phyloP scores from a whole-genome alignment of 371 early-diverging fungal species.

The Mucor racemosus region DNA sequence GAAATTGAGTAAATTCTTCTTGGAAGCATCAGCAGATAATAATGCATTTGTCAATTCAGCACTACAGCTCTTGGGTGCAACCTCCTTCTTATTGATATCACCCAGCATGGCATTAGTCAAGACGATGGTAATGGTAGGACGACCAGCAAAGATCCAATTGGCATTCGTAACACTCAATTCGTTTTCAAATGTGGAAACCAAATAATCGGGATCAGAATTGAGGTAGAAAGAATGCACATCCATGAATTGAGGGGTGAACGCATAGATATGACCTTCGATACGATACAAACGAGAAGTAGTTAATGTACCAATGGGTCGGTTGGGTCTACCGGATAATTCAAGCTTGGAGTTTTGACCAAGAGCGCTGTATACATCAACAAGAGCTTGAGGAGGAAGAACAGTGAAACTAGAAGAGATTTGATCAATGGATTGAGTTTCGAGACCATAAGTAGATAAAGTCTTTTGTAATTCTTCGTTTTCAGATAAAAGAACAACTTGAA shows the following conservation, averaged over 20 bases:
- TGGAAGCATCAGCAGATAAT: constrained; percentile 40
- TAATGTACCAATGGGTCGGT: constrained; percentile 71
- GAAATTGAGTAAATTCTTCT: constrained; percentile 80
- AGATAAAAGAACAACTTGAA: constrained; percentile 82
- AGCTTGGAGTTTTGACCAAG: constrained; percentile 82
- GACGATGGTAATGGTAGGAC: constrained; percentile 83
- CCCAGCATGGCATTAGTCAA: constrained; percentile 82
- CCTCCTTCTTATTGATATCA: constrained; percentile 37
- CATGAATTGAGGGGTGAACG: constrained; percentile 90
- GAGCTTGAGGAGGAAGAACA: constrained; percentile 78
- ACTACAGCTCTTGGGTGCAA: constrained; percentile 5
- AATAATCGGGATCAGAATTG: constrained; percentile 81
- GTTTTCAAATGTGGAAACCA: constrained; percentile 78
- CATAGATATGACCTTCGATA: constrained; percentile 82
- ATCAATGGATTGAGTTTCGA: constrained; percentile 76
- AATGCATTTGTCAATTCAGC: constrained; percentile 28
- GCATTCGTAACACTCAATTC: constrained; percentile 78
- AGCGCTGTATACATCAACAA: constrained; percentile 78
- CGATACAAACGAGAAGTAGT: constrained; percentile 84
- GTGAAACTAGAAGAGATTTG: constrained; percentile 75
- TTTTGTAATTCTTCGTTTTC: constrained; percentile 77
- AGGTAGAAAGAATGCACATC: constrained; percentile 88
- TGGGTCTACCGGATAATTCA: constrained; percentile 79
- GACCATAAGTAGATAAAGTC: constrained; percentile 72
- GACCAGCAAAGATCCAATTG: constrained; percentile 79